A percentile compares a stretch with the other conserved stretches of the same genome.
Evolutionary conservation across 1,284 basidiomycete species (phyloP).

Genomic region (Tilletiopsis washingtonensis): DNA sequence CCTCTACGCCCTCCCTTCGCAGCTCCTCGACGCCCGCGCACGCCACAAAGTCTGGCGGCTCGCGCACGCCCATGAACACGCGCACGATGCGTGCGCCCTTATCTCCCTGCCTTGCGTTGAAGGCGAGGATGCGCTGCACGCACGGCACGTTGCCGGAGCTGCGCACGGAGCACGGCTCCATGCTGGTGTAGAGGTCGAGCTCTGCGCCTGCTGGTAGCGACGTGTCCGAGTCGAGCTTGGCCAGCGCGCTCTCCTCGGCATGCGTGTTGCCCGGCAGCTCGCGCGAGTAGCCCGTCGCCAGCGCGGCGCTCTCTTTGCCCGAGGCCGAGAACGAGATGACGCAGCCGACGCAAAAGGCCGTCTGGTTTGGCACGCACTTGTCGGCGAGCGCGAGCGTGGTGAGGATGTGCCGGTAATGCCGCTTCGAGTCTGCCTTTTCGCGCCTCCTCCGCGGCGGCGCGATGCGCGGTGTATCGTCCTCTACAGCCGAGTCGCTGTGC

Average conservation of each 20-base stretch:
- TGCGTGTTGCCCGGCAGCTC: slow-evolving; percentile 90
- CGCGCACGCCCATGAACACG: slow-evolving; percentile 82
- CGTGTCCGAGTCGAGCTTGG: slow-evolving; percentile 55
- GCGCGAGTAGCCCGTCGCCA: slow-evolving; percentile 80
- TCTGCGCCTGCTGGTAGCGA: too few relatives aligned
- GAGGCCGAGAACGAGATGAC: slow-evolving; percentile 57
- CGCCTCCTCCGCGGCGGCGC: too few relatives aligned
- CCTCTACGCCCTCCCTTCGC: slow-evolving; percentile 64
- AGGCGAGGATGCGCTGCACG: slow-evolving; percentile 69
- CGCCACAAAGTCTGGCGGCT: slow-evolving; percentile 83
- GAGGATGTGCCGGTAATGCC: slow-evolving; percentile 23
- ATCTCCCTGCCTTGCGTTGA: slow-evolving; percentile 19
- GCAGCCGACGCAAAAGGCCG: slow-evolving; percentile 92
- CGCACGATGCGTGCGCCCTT: slow-evolving; percentile 54
- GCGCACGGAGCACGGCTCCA: slow-evolving; percentile 90
- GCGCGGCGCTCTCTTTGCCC: slow-evolving; percentile 49
- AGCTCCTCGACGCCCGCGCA: slow-evolving; percentile 79
- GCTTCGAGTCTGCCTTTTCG: too few relatives aligned
- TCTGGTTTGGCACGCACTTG: slow-evolving; percentile 63
- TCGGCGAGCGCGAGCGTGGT: slow-evolving; percentile 66
- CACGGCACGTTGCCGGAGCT: slow-evolving; percentile 82
- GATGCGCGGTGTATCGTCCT: not conserved
- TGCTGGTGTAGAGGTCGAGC: slow-evolving; percentile 80
- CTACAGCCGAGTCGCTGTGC: not conserved
- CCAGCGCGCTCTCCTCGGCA: slow-evolving; percentile 87